Evolutionary conservation across 352 stramenopile species (phyloP), one percentile per base, ranked within the genome.

Genomic region (Phytophthora sp.): DNA sequence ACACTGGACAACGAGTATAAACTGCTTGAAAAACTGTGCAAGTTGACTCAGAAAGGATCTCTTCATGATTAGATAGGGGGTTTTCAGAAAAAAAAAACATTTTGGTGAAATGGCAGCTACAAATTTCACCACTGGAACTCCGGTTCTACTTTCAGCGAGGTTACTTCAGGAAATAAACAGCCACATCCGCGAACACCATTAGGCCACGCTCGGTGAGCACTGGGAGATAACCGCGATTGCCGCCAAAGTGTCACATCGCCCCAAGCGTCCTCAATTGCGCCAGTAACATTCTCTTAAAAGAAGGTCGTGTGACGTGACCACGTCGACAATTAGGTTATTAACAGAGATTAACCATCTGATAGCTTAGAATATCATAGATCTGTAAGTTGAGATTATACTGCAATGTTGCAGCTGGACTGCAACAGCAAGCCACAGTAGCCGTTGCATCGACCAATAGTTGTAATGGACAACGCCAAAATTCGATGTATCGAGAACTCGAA

Each of bases 61-160:
- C 27, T 62, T 9, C 20, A 49, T 54, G 42, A 45, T 30, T 62
- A 62, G 15, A 33, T 53, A 16, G 30, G 15, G 2, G 23, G 12
- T 8, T 54, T 54, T 47, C 18, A 54, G 16, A 42, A n/a, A n/a
- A n/a, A n/a, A n/a, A n/a, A n/a, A n/a, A 55, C 11, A 31, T 62
- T 35, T 11, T 55, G 21, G 15, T 46, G 0, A 29, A 54, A 30
- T 47, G 30, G 15, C 8, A 45, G 38, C 2, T 54, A 3, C 54
- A n/a, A 2, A 54, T 54, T 21, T 46, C 21, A 5, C 11, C 29
- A 21, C 42, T 62, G 1, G 29, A 62, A 24, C 41, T 62, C 2
- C 27, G 30, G 3, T 62, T n/a, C 21, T 62, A 62, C 15, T 49
- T 54, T 8, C 41, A 62, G 12, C 39, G 21, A 54, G 42, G 54